These are phyloP conservation scores for Rhizopogon rudus DNA, from an alignment of 768 basidiomycete species.

Conservation along the genomic window DNA sequence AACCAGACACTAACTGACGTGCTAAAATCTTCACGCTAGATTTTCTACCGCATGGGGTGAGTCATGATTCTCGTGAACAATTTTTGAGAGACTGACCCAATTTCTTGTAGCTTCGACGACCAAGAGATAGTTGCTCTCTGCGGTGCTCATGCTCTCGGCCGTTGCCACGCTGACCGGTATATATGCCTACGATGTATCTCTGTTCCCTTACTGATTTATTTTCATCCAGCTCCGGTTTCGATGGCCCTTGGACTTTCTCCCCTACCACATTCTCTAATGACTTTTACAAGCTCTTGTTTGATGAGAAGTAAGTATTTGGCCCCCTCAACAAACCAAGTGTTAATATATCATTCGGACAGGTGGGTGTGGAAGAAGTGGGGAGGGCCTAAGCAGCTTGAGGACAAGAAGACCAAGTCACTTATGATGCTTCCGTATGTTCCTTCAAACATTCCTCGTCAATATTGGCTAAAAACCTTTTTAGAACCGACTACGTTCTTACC, in stretches of 20 bases:
- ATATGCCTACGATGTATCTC: background rate
- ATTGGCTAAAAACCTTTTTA: conserved; percentile 15
- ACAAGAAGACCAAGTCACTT: conserved; percentile 80
- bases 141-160: conserved; percentile 93
- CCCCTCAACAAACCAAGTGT: background rate
- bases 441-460: background rate
- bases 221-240: conserved; percentile 61
- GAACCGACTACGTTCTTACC: conserved; percentile 83
- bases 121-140: conserved; percentile 95
- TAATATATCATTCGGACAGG: conserved; percentile 19
- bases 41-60: conserved; percentile 74
- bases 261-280: conserved; percentile 86
- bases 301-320: conserved; percentile 59
- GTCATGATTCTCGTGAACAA: conserved; percentile 3
- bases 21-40: conserved; percentile 21
- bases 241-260: conserved; percentile 94
- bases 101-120: conserved; percentile 67
- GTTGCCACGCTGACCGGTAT: conserved; percentile 82
- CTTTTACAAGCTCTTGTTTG: conserved; percentile 79
- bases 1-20: background rate
- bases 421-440: conserved; percentile 92
- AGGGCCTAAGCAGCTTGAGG: conserved; percentile 90
- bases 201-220: background rate
- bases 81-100: background rate
- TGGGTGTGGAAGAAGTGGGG: conserved; percentile 97